Evolutionary conservation across 2,329 filamentous ascomycete genomes (phyloP), one percentile per base, ranked within the genome.

Genomic region (Ceratocystis eucalypticola): DNA sequence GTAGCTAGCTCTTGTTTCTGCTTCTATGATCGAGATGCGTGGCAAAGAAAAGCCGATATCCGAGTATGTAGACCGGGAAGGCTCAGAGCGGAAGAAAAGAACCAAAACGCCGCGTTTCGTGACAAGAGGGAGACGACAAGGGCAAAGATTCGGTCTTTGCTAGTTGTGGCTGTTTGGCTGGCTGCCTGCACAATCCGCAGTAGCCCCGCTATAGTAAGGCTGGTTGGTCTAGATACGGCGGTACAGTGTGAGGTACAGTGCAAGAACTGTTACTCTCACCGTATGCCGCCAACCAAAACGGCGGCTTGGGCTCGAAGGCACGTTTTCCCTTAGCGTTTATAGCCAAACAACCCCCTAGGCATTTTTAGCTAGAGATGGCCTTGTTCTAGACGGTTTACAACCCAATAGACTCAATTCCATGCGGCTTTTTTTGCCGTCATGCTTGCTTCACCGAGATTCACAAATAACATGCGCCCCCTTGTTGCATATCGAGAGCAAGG

Each of bases 181-280:
- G 37, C 37, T 41, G 37, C 37, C 37, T 41, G 37, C 10, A 41
- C 37, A 41, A 41, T 5, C 37, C 37, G 10, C 37, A n/a, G 28
- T n/a, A 37, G 33, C 55, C 55, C 55, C 55, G 55, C 55, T 37
- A 59, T 37, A 59, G 30, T 37, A 30, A n/a, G 55, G 55, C 30
- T 8, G 55, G 10, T 15, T 8, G 55, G 10, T 15, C 7, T 8
- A 1, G 28, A 8, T n/a, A 37, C 55, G n/a, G 55, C 33, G 28
- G 17, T 20, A 37, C 28, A 25, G 48, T 53, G 48, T 4, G 15
- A 0, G 37, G 0, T 41, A 41, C 37, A 41, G 37, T 41, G 12
- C 37, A 41, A 1, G 0, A 5, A 41, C 37, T 12, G 37, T 4
- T 15, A 15, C 10, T 10, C 37, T 41, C 37, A 41, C 37, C 3